phyloP scores from a whole-genome alignment of 1,139 yeast genomes.

The Hansenula anomala region DNA sequence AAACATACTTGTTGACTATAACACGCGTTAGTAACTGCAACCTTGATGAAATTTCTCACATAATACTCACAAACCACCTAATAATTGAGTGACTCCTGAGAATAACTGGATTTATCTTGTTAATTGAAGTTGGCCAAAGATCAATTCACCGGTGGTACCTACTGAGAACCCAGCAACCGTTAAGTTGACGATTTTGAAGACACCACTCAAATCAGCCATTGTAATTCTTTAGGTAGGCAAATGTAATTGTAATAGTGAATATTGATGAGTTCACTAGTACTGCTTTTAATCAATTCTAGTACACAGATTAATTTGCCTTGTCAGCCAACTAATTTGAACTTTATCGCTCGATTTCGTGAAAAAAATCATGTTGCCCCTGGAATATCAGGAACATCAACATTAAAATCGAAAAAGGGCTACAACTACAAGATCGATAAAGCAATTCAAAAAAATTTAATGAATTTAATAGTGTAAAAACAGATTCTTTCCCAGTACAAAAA shows the following conservation, averaged over 20 bases:
- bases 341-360: not conserved
- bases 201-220: constrained; percentile 26
- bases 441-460: constrained; percentile 1
- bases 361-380: not conserved
- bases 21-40: constrained; percentile 2
- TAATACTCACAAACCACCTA: constrained; percentile 47
- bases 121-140: too few relatives aligned
- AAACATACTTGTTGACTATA: constrained; percentile 33
- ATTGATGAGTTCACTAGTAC: too few relatives aligned
- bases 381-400: too few relatives aligned
- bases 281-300: too few relatives aligned
- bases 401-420: too few relatives aligned
- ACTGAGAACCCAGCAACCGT: constrained; percentile 58
- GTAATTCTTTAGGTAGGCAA: too few relatives aligned
- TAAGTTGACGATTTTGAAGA: constrained; percentile 61
- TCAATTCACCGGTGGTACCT: constrained; percentile 30
- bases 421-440: too few relatives aligned
- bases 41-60: too few relatives aligned
- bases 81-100: constrained; percentile 57
- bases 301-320: too few relatives aligned
- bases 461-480: constrained; percentile 2
- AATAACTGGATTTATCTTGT: too few relatives aligned
- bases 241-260: too few relatives aligned
- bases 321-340: not conserved
- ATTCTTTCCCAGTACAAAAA: constrained; percentile 2